Base-by-base conservation (phyloP, 2,329 filamentous ascomycete genomes). In the Pestalotiopsis sp. region DNA sequence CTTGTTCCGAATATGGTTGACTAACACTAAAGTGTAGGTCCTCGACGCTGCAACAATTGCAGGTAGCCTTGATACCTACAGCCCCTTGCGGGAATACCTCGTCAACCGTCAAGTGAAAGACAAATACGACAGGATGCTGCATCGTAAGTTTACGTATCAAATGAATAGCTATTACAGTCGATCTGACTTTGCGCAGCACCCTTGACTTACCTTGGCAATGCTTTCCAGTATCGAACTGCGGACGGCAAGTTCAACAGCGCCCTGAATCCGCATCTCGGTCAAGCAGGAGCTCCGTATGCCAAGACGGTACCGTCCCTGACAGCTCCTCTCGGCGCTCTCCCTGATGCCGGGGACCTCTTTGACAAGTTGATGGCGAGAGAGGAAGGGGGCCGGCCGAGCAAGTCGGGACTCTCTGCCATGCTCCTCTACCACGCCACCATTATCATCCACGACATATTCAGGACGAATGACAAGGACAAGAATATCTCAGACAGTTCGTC, bases 361-460 rank as follows among this genome's bases (percentile, higher is more conserved):
- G 91, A 92, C 76, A 86, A 85, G 24, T 75, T 92, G 26, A 86
- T 93, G 83, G 88, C 87, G 1, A 4, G 14, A 85, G 91, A 30
- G 80, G 80, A 55, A 67, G 73, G 72, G 22, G 87, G 88, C 69
- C 84, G 88, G 69, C 82, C 88, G 66, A 92, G 93, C 75, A 89
- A 90, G 0, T 90, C 91, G 61, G 86, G 88, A n/a, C 88, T 94
- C 58, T 94, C 91, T 0, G 90, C 89, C 72, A 88, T 93, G 80
- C 81, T 94, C 20, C 93, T 93, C 76, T 93, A 93, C 71, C 81
- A 92, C 59, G 92, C 91, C 0, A 88, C 90, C 7, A 91, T 94
- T 73, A 87, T 89, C 68, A 88, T 87, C 65, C 84, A 86, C 72
- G 83, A 83, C 77, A 77, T 90, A 63, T 92, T 92, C 78, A 84